Conservation (phyloP, 2,329 filamentous ascomycete genomes). For the Raffaelea ambrosiae region DNA sequence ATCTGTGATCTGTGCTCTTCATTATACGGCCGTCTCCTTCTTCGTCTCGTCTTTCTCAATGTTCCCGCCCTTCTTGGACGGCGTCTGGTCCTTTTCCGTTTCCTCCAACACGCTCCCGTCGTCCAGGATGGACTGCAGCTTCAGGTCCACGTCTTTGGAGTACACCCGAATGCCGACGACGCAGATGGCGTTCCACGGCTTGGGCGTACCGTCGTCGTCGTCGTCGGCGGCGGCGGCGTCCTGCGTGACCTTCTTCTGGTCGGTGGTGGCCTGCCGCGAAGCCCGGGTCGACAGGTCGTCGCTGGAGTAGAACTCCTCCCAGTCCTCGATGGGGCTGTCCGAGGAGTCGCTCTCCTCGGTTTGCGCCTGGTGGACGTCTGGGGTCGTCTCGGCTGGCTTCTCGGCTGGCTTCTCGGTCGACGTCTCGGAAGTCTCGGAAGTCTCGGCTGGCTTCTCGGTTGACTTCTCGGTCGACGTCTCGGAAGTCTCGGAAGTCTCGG, state of each 20-base stretch:
- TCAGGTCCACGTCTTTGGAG: conserved; percentile 43
- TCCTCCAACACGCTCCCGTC: conserved; percentile 41
- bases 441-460: neutral
- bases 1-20: conserved; percentile 19
- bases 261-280: too few species aligned
- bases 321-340: conserved; percentile 51
- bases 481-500: neutral
- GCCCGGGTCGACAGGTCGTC: conserved; percentile 42
- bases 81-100: conserved; percentile 13
- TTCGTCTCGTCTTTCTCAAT: conserved; percentile 10
- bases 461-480: neutral
- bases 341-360: too few species aligned
- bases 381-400: too few species aligned
- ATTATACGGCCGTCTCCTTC: conserved; percentile 18
- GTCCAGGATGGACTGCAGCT: conserved; percentile 48
- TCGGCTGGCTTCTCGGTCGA: neutral
- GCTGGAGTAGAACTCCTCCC: conserved; percentile 49
- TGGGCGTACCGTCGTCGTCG: conserved; percentile 37
- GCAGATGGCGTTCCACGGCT: conserved; percentile 56
- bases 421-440: neutral
- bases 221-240: conserved; percentile 23
- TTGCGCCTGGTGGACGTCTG: too few species aligned
- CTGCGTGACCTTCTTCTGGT: neutral
- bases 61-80: conserved; percentile 12
- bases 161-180: conserved; percentile 55